These are phyloP conservation scores for Simmondsia chinensis DNA, from an alignment of 148 eudicot species.

Conservation along the genomic window DNA sequence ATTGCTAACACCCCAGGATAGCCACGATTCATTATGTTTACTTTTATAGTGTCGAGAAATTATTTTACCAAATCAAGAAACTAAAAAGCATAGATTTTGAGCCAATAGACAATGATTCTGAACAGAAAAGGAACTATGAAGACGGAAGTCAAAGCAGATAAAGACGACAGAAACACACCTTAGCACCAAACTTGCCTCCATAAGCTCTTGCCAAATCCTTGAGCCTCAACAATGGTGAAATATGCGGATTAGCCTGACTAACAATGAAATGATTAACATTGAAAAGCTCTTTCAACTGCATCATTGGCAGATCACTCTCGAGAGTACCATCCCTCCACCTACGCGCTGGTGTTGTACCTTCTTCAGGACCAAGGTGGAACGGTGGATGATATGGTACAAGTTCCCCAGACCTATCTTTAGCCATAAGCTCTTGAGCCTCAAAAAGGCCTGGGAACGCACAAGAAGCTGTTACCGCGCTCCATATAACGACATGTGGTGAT, in stretches of 20 bases:
- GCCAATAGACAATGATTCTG: background rate
- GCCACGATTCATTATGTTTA: too few species aligned
- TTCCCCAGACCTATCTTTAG: slow-evolving; percentile 78
- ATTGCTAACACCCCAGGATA: too few species aligned
- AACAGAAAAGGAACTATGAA: background rate
- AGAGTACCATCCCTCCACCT: slow-evolving; percentile 99
- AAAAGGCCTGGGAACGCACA: slow-evolving; percentile 98
- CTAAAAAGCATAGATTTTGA: background rate
- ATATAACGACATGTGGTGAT: slow-evolving; percentile 94
- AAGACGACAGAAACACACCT: slow-evolving; percentile 36
- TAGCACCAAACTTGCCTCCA: slow-evolving; percentile 95
- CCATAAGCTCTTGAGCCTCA: slow-evolving; percentile 99
- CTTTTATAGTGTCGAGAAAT: too few species aligned
- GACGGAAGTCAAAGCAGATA: background rate
- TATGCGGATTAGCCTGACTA: slow-evolving; percentile 97
- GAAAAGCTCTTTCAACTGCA: slow-evolving; percentile 92
- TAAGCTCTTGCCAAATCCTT: slow-evolving; percentile 79
- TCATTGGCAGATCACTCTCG: slow-evolving; percentile 96
- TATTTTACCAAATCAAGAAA: too few species aligned
- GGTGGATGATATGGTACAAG: slow-evolving; percentile 94
- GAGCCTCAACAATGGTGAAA: slow-evolving; percentile 73
- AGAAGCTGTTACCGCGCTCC: slow-evolving; percentile 99
- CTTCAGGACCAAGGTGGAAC: slow-evolving; percentile 78
- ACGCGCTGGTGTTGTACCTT: slow-evolving; percentile 48
- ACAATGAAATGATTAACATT: slow-evolving; percentile 96